Evolutionary conservation across 2,329 filamentous ascomycete species (phyloP).

Genomic region (Penicillium corylophilum): DNA sequence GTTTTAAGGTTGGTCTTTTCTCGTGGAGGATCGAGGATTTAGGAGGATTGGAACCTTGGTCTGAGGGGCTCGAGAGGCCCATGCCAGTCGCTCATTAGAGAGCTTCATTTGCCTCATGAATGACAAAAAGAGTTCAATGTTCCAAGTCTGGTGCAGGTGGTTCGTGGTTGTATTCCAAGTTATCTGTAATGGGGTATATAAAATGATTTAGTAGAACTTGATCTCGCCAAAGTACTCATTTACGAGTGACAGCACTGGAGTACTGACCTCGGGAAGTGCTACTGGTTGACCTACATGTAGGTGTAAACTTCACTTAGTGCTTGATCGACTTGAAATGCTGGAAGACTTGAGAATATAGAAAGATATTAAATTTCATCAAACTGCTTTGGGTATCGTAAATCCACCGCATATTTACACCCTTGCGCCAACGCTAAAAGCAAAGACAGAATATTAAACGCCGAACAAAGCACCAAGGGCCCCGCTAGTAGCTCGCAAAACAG

Average conservation of each 20-base stretch:
- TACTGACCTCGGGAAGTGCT: too few relatives aligned
- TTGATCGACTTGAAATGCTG: too few relatives aligned
- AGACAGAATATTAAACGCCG: constrained; percentile 2
- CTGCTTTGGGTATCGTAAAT: constrained; percentile 5
- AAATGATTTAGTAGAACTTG: too few relatives aligned
- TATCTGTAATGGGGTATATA: too few relatives aligned
- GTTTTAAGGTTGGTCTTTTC: constrained; percentile 1
- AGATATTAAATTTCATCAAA: not conserved
- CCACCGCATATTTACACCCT: not conserved
- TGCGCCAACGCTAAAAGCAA: constrained; percentile 10
- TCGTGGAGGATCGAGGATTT: not conserved
- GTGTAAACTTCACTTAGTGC: not conserved
- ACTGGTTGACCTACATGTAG: too few relatives aligned
- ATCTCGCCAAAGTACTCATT: too few relatives aligned
- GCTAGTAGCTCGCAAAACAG: constrained; percentile 36
- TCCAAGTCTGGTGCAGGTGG: not conserved
- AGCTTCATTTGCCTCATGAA: constrained; percentile 5
- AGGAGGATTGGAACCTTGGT: constrained; percentile 1
- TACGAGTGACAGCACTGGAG: too few relatives aligned
- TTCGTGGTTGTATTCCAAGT: not conserved
- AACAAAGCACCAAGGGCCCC: constrained; percentile 37
- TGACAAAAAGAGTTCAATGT: constrained; percentile 7
- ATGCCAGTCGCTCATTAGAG: constrained; percentile 6
- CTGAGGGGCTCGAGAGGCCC: not conserved
- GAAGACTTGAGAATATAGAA: too few relatives aligned